Base-by-base conservation (phyloP, 495 filamentous ascomycete genomes). In the Xylaria scruposa region DNA sequence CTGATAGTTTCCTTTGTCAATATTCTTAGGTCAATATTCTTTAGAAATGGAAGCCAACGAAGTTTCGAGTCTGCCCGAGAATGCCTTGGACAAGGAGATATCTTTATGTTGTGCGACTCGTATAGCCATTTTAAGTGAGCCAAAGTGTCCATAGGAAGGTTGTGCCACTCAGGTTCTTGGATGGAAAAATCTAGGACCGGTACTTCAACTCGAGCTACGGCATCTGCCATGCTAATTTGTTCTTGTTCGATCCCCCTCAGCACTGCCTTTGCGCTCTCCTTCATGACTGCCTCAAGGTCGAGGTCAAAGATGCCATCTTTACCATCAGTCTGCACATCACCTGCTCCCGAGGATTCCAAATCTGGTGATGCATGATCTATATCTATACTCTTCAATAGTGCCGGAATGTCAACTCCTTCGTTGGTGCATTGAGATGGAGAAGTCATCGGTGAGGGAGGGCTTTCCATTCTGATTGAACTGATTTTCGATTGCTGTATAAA, bases 111-210 rank as follows among this genome's bases (percentile, higher is more conserved):
- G 21, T 71, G 56, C 1, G 49, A 74, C 33, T 68, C 78, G 68
- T 59, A 75, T 65, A 80, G 83, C 76, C 76, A 81, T 33, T 49
- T 46, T 13, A 84, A 75, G 66, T 82, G 78, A 15, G 24, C 73
- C 12, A 26, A 40, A 33, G 77, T 13, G 53, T 77, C 69, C 60
- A 60, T 73, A 8, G 75, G 47, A 2, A 75, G 69, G n/a, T 68
- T 31, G 42, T 83, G 82, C 90, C 91, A 92, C 2, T 88, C 89
- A 12, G 87, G 81, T 4, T 74, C 75, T 6, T 87, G 86, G 26
- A 87, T 76, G 0, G 86, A 87, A 69, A 92, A 89, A 63, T 92
- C 90, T 81, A 92, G 81, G 2, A 84, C 66, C 0, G 90, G 90
- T 24, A 92, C 84, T 33, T 83, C 72, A 21, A 91, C 79, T 66